These are phyloP conservation scores for Pseudogymnoascus destructans DNA, from an alignment of 2,329 filamentous ascomycete species.

Conservation along the genomic window DNA sequence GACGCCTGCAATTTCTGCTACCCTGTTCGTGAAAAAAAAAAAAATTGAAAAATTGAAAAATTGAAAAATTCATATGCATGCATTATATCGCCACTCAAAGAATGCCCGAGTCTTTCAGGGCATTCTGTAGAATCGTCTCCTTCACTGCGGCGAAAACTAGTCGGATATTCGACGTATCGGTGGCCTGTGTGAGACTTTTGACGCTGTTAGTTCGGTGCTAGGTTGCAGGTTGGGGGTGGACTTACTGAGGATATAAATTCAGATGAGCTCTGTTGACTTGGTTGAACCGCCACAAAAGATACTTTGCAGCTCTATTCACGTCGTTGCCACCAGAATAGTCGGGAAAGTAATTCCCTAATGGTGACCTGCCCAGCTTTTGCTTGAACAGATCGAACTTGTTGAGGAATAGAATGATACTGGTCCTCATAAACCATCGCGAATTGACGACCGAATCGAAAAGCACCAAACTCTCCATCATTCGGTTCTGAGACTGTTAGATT, in stretches of 20 bases:
- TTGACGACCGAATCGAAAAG: conserved; percentile 98
- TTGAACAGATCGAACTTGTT: conserved; percentile 99
- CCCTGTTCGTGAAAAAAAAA: background rate
- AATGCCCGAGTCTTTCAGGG: conserved; percentile 94
- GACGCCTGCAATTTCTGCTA: background rate
- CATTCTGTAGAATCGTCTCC: conserved; percentile 96
- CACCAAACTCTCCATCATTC: conserved; percentile 97
- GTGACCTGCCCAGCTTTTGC: conserved; percentile 79
- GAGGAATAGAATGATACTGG: conserved; percentile 94
- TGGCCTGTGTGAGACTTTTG: conserved; percentile 91
- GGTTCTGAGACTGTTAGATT: conserved; percentile 50
- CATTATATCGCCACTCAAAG: conserved; percentile 39
- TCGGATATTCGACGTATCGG: conserved; percentile 95
- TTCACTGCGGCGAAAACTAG: conserved; percentile 97
- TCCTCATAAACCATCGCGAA: conserved; percentile 97
- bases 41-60: too few species aligned
- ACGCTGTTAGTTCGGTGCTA: background rate
- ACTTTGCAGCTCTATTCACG: conserved; percentile 95
- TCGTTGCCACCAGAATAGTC: conserved; percentile 97
- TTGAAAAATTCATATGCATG: conserved; percentile 2
- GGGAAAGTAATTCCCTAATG: conserved; percentile 88
- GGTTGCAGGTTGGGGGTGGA: conserved; percentile 21
- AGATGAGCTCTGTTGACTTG: conserved; percentile 94
- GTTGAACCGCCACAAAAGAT: conserved; percentile 95
- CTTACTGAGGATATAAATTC: conserved; percentile 95